Conservation (phyloP, 139 green algal species). For the Chlamydomonas sp. region DNA sequence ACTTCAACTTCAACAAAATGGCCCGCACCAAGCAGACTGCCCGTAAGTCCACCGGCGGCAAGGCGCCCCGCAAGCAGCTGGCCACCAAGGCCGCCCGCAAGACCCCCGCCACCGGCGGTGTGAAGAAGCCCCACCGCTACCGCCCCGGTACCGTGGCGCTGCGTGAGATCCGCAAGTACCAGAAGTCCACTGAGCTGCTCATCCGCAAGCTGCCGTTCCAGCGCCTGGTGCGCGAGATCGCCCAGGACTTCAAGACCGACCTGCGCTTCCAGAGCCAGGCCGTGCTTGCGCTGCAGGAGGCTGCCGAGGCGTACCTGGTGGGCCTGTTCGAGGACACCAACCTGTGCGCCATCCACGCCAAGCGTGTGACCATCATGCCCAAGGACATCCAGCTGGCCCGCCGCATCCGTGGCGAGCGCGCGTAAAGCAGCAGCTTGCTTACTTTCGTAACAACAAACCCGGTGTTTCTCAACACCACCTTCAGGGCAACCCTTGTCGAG, state of each 20-base stretch:
- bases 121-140: too few species aligned
- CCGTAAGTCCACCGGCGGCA: slow-evolving; percentile 95
- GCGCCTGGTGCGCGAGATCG: slow-evolving; percentile 61
- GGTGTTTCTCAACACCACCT: neutral
- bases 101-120: slow-evolving; percentile 86
- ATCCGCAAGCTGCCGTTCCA: too few species aligned
- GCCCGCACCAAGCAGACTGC: slow-evolving; percentile 98
- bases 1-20: slow-evolving; percentile 71
- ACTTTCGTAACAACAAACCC: neutral
- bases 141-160: too few species aligned
- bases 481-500: neutral
- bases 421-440: neutral
- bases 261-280: slow-evolving; percentile 19
- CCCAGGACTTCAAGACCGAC: slow-evolving; percentile 62
- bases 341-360: too few species aligned
- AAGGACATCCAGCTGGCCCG: slow-evolving; percentile 95
- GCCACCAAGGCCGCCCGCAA: slow-evolving; percentile 94
- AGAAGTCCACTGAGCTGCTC: too few species aligned
- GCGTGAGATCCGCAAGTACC: too few species aligned
- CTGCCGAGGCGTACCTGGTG: too few species aligned
- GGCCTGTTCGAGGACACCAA: too few species aligned
- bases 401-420: slow-evolving; percentile 71
- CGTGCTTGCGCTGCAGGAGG: too few species aligned
- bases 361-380: slow-evolving; percentile 93
- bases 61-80: slow-evolving; percentile 94